phyloP scores from a whole-genome alignment of 768 basidiomycete species.

The Lanmaoa pseudosensibilis region DNA sequence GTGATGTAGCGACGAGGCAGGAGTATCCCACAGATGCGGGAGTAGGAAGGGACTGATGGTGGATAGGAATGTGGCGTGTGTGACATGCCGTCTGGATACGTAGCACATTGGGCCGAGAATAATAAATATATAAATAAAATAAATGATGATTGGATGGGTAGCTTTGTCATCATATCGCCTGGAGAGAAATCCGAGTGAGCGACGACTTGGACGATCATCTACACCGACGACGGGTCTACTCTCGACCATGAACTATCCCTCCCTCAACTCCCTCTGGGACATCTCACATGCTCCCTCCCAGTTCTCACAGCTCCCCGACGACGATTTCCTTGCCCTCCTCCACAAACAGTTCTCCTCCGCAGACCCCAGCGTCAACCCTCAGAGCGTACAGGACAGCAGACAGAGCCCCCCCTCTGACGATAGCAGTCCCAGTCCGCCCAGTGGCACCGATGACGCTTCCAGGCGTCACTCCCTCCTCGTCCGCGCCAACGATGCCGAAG shows the following conservation, averaged over 20 bases:
- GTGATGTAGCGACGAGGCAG: too few relatives aligned
- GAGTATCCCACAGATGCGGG: too few relatives aligned
- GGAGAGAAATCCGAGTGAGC: too few relatives aligned
- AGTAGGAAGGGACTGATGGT: too few relatives aligned
- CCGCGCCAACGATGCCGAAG: conserved; percentile 41
- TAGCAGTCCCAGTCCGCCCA: conserved; percentile 76
- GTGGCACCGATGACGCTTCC: conserved; percentile 35
- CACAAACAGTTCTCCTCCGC: conserved; percentile 67
- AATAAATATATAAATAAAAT: conserved; percentile 8
- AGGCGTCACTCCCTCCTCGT: conserved; percentile 17
- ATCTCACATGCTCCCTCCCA: conserved; percentile 52
- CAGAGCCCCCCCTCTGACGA: conserved; percentile 62
- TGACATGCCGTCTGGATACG: conserved; percentile 14
- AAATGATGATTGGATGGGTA: not conserved
- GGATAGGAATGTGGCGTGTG: not conserved
- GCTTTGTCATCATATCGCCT: too few relatives aligned
- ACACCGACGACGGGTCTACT: too few relatives aligned
- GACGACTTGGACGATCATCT: conserved; percentile 3
- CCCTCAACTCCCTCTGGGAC: conserved; percentile 64
- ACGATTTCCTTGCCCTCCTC: conserved; percentile 74
- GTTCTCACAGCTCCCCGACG: conserved; percentile 67
- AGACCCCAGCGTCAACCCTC: conserved; percentile 52
- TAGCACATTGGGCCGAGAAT: conserved; percentile 1
- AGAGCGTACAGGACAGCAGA: conserved; percentile 45
- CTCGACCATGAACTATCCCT: conserved; percentile 35